Evolutionary conservation across 2,329 filamentous ascomycete genomes (phyloP).

Genomic region (Aspergillus sojae): DNA sequence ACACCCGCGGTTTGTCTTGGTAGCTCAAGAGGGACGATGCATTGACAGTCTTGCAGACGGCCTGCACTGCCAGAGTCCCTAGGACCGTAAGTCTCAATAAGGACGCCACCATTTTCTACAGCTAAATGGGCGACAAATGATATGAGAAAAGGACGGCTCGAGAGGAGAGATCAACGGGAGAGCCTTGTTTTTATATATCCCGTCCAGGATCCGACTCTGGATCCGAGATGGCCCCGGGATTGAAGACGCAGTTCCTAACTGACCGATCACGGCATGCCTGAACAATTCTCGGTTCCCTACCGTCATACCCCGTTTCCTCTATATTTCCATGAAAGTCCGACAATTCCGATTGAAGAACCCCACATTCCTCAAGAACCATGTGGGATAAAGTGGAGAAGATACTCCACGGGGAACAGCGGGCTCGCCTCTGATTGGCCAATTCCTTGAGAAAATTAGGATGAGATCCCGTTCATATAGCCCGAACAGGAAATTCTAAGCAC

Average conservation of each 20-base stretch:
- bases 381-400: neutral
- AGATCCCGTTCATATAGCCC: neutral
- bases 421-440: neutral
- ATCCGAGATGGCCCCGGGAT: neutral
- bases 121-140: neutral
- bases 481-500: neutral
- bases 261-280: neutral
- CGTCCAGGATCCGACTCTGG: neutral
- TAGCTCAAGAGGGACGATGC: neutral
- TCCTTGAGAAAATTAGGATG: neutral
- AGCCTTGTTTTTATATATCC: neutral
- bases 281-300: neutral
- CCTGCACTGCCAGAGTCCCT: neutral
- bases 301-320: neutral
- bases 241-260: neutral
- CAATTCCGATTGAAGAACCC: neutral
- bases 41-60: neutral
- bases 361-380: neutral
- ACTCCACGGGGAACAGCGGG: neutral
- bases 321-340: neutral
- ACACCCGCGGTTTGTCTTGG: constrained; percentile 23
- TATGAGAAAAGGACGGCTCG: neutral
- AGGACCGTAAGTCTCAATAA: neutral
- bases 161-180: too few species aligned
- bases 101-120: neutral